A percentile compares a stretch with the other conserved stretches of the same genome.
These are phyloP conservation scores for Mycogone perniciosa DNA, from an alignment of 2,329 filamentous ascomycete genomes.

Conservation along the genomic window DNA sequence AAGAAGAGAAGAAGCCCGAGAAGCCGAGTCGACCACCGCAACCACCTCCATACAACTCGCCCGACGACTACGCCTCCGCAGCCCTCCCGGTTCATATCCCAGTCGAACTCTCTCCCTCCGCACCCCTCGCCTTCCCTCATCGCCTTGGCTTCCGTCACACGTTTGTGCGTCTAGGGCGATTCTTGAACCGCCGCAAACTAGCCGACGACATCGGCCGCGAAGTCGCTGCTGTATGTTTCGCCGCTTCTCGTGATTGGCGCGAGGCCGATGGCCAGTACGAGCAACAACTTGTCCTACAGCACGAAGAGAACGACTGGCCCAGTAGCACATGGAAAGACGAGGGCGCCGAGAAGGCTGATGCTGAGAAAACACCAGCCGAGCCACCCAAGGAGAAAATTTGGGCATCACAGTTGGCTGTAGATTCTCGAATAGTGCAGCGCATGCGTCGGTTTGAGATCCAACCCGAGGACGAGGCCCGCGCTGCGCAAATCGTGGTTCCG, in stretches of 20 bases:
- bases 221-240: constrained; percentile 77
- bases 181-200: constrained; percentile 75
- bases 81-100: constrained; percentile 61
- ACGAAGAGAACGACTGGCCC: constrained; percentile 78
- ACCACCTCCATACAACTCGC: constrained; percentile 66
- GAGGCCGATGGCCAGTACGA: constrained; percentile 33
- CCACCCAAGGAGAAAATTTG: constrained; percentile 63
- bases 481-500: constrained; percentile 54
- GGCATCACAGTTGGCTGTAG: constrained; percentile 67
- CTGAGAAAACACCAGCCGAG: constrained; percentile 31
- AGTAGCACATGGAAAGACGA: constrained; percentile 64
- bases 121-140: constrained; percentile 74
- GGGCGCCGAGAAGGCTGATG: constrained; percentile 33
- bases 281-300: constrained; percentile 50
- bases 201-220: constrained; percentile 84
- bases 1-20: constrained; percentile 40
- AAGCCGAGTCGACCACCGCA: constrained; percentile 55
- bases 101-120: constrained; percentile 63
- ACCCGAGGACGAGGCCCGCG: constrained; percentile 63
- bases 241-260: constrained; percentile 45
- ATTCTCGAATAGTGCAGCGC: constrained; percentile 65
- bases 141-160: constrained; percentile 90
- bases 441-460: constrained; percentile 75
- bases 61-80: constrained; percentile 64
- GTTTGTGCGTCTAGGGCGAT: constrained; percentile 77